A percentile compares a stretch with the other conserved stretches of the same genome.
These are phyloP conservation scores for Fusarium pininemorale DNA, from an alignment of 2,329 filamentous ascomycete genomes.

Conservation along the genomic window DNA sequence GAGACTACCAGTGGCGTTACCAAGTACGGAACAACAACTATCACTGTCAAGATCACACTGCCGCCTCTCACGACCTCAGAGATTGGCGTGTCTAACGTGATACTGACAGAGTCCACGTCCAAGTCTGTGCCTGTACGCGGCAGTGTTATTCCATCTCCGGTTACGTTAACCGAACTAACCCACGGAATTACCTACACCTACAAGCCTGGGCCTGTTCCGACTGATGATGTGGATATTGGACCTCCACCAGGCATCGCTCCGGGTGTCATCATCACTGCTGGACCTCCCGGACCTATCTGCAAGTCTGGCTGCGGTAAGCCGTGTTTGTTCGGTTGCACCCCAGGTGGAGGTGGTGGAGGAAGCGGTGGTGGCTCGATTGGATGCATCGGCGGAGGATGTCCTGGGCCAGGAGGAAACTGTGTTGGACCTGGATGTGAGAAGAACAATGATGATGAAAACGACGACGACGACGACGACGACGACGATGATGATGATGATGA, in stretches of 20 bases:
- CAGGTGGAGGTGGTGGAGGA: slow-evolving; percentile 5
- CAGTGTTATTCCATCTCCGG: slow-evolving; percentile 9
- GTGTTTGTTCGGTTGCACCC: not conserved
- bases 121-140: not conserved
- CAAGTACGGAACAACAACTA: slow-evolving; percentile 18
- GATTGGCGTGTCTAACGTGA: slow-evolving; percentile 17
- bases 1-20: slow-evolving; percentile 14
- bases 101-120: slow-evolving; percentile 6
- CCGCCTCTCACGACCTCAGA: slow-evolving; percentile 11
- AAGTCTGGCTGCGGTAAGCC: slow-evolving; percentile 8
- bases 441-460: not conserved
- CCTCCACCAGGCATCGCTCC: slow-evolving; percentile 8
- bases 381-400: slow-evolving; percentile 12
- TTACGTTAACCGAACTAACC: slow-evolving; percentile 13
- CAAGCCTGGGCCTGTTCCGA: slow-evolving; percentile 4
- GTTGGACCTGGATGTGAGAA: slow-evolving; percentile 6
- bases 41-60: slow-evolving; percentile 15
- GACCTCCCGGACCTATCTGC: slow-evolving; percentile 3
- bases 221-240: slow-evolving; percentile 4
- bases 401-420: slow-evolving; percentile 2
- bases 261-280: slow-evolving; percentile 1
- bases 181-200: slow-evolving; percentile 16
- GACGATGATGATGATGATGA: not conserved
- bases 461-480: not conserved
- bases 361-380: slow-evolving; percentile 1